phyloP scores from a whole-genome alignment of 441 rosid genomes.

The Euphorbia schlechtendalii region DNA sequence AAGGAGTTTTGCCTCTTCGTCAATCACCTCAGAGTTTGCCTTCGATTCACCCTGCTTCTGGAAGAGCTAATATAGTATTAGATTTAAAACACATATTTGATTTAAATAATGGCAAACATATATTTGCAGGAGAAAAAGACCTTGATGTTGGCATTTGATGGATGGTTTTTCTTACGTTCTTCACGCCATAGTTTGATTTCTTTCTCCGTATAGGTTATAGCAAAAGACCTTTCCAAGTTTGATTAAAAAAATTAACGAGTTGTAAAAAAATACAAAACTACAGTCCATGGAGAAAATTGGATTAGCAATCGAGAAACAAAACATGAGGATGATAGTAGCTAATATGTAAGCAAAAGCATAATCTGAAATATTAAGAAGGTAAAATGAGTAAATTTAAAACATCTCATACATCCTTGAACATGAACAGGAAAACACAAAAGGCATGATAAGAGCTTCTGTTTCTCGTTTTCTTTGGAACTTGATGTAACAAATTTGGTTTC shows the following conservation, averaged over 20 bases:
- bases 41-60: slow-evolving; percentile 42
- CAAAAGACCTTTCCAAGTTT: slow-evolving; percentile 30
- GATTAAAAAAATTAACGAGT: not conserved
- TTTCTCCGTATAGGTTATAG: slow-evolving; percentile 45
- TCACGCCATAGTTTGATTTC: slow-evolving; percentile 77
- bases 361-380: not conserved
- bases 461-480: not conserved
- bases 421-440: not conserved
- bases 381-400: not conserved
- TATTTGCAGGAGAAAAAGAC: slow-evolving; percentile 33
- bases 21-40: slow-evolving; percentile 22
- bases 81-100: slow-evolving; percentile 20
- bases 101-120: slow-evolving; percentile 7
- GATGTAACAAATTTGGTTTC: not conserved
- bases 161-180: slow-evolving; percentile 66
- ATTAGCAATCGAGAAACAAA: not conserved
- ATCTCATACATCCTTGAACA: slow-evolving; percentile 4
- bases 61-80: slow-evolving; percentile 13
- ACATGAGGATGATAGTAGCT: not conserved
- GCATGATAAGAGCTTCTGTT: not conserved
- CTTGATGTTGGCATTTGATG: slow-evolving; percentile 48
- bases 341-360: not conserved
- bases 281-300: not conserved
- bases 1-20: slow-evolving; percentile 45
- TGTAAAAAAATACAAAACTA: not conserved